Conservation (phyloP, 2,329 filamentous ascomycete species). For the Fusarium solani-melongenae region DNA sequence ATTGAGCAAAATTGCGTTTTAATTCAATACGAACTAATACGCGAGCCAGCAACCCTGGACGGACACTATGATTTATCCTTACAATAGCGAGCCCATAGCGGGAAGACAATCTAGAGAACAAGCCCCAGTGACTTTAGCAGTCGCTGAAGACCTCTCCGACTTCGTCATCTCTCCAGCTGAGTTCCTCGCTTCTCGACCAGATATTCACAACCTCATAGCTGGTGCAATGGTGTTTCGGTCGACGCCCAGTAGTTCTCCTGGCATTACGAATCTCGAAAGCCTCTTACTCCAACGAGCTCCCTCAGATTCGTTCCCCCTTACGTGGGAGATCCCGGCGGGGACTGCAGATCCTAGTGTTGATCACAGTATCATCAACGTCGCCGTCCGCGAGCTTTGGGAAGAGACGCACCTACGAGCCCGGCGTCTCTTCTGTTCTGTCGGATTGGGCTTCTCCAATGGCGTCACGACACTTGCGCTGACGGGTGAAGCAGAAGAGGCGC, state of each 20-base stretch:
- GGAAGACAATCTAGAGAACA: too few relatives aligned
- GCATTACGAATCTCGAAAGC: neutral
- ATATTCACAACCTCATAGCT: neutral
- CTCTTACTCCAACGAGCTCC: neutral
- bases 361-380: neutral
- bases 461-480: neutral
- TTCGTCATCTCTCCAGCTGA: neutral
- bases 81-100: too few relatives aligned
- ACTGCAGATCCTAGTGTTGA: neutral
- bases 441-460: neutral
- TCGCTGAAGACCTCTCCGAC: too few relatives aligned
- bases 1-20: too few relatives aligned
- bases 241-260: neutral
- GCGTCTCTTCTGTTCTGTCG: neutral
- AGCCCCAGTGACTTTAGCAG: too few relatives aligned
- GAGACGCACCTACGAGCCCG: neutral
- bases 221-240: neutral
- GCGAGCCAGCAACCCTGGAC: too few relatives aligned
- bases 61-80: too few relatives aligned
- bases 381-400: neutral
- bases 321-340: neutral
- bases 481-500: neutral
- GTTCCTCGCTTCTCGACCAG: neutral
- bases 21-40: too few relatives aligned
- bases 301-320: neutral